These are phyloP conservation scores for Phytopythium chamaehyphon DNA, from an alignment of 352 stramenopile species.

Conservation along the genomic window DNA sequence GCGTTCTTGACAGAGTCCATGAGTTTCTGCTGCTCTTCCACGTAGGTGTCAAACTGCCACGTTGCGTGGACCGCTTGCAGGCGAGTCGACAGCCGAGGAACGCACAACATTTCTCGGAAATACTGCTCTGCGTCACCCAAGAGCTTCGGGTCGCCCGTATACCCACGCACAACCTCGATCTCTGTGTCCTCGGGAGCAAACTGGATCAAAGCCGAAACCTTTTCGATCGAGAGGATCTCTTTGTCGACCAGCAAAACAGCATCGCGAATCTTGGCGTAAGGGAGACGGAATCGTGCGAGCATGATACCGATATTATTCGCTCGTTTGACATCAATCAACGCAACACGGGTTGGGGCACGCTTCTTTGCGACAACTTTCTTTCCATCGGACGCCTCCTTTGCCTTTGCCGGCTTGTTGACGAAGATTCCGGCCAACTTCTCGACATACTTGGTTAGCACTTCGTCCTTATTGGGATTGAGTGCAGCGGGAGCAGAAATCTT, in stretches of 20 bases:
- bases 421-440: constrained; percentile 70
- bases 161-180: constrained; percentile 52
- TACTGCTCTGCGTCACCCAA: constrained; percentile 81
- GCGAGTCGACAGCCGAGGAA: constrained; percentile 59
- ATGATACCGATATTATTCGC: constrained; percentile 89
- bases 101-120: constrained; percentile 60
- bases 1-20: constrained; percentile 85
- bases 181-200: constrained; percentile 77
- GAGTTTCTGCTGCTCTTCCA: constrained; percentile 68
- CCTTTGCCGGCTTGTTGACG: constrained; percentile 72
- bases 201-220: constrained; percentile 68
- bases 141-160: constrained; percentile 66
- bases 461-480: constrained; percentile 27
- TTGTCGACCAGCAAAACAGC: constrained; percentile 80
- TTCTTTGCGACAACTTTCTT: constrained; percentile 50
- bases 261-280: constrained; percentile 73
- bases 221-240: constrained; percentile 65
- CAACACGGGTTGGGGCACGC: constrained; percentile 63
- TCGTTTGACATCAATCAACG: constrained; percentile 78
- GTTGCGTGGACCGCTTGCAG: constrained; percentile 78
- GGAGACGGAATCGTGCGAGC: constrained; percentile 77
- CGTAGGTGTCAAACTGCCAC: constrained; percentile 82
- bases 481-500: constrained; percentile 14
- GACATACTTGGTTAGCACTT: constrained; percentile 61
- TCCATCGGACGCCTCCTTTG: constrained; percentile 37